Base-by-base conservation (phyloP, 345 rosid species). In the Euclidium syriacum region DNA sequence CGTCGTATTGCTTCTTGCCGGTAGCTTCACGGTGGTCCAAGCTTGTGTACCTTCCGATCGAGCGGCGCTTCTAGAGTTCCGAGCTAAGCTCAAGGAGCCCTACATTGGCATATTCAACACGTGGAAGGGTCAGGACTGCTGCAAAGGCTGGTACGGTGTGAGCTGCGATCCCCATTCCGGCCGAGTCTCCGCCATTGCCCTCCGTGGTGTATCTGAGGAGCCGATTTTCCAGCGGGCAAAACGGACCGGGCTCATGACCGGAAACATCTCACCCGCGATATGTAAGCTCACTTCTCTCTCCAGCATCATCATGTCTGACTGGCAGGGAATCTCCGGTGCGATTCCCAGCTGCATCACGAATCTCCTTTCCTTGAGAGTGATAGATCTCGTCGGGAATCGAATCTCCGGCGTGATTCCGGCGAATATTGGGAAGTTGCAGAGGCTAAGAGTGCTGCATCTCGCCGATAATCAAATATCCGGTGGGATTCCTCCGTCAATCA, bases 171-270 rank as follows among this genome's bases (percentile, higher is more conserved):
- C 95, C 4, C 57, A 64, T 6, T 62, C 71, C 22, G 50, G 30
- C 26, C 80, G 87, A 2, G 95, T 91, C 70, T 43, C 88, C 6
- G 88, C 80, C 68, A 56, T 91, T 60, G 76, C 73, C 33, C 95
- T 91, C 50, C 96, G 90, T 0, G 96, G 96, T 6, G 95, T 80
- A 58, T 87, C 97, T 0, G 94, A 88, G 67, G 98, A 91, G 33
- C 95, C 91, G 5, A 79, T 88, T 62, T 83, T 91, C 44, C 77
- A 65, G 10, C 71, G 70, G 50, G 81, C 91, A 3, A 88, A 95
- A 43, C 76, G 81, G 35, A 69, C 79, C 29, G 87, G 88, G 0
- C 74, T 80, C 81, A 91, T 91, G 98, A 76, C 88, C 54, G 98
- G 98, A 0, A 58, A 77, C 4, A 79, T 91, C 42, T 72, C 73